These are phyloP conservation scores for Dorcoceras hygrometricum DNA, from an alignment of 257 asterid genomes.

Conservation along the genomic window DNA sequence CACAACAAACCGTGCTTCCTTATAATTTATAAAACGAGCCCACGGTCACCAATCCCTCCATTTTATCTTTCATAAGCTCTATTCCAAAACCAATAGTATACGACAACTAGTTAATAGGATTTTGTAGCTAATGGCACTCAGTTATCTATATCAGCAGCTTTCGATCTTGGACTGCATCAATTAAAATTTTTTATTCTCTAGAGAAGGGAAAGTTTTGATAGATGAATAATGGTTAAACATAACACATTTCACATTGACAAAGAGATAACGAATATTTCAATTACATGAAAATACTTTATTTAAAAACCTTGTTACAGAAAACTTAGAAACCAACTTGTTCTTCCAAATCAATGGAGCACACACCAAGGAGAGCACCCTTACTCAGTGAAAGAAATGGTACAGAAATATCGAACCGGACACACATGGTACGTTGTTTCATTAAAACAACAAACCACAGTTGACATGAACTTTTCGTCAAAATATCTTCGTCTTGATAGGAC, in stretches of 20 bases:
- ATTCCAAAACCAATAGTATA: not conserved
- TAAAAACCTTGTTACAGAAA: not conserved
- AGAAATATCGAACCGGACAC: not conserved
- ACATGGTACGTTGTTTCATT: not conserved
- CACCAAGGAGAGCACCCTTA: not conserved
- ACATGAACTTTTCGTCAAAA: conserved; percentile 10
- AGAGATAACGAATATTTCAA: not conserved
- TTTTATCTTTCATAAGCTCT: not conserved
- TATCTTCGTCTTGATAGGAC: conserved; percentile 7
- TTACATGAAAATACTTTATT: not conserved
- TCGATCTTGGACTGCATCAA: not conserved
- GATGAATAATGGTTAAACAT: not conserved
- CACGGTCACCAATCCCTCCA: not conserved
- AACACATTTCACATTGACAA: not conserved
- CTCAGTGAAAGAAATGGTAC: not conserved
- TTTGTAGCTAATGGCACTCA: not conserved
- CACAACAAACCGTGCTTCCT: not conserved
- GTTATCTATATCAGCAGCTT: not conserved
- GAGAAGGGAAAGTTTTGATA: not conserved
- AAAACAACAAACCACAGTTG: not conserved
- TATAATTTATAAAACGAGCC: not conserved
- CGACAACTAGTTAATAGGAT: too few relatives aligned
- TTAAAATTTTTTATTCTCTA: not conserved
- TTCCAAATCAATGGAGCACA: conserved; percentile 7
- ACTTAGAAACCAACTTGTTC: conserved; percentile 2